Evolutionary conservation across 2,329 filamentous ascomycete species (phyloP), one percentile per base, ranked within the genome.

Genomic region (Curvularia spicifera): DNA sequence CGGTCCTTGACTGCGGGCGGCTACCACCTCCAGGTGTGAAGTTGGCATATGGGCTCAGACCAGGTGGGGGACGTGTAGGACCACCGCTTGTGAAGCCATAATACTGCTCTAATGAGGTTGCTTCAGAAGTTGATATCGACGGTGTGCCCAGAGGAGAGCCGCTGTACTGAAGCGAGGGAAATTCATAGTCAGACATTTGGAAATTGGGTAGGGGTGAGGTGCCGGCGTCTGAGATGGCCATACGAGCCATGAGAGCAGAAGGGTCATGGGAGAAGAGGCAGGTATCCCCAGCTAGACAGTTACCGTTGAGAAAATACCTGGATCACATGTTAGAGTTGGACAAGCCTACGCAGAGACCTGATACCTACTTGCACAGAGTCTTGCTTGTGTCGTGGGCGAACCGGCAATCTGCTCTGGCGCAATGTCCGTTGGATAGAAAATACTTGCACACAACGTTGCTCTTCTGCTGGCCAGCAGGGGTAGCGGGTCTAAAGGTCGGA

Each of bases 261-360:
- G 95, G 95, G 69, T 99, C 95, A 77, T 99, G 95, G 13, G 94
- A 98, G 80, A 99, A 99, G 59, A 97, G 91, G 77, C 95, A 99
- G 3, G 92, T 93, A 56, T 93, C 89, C 35, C 95, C 94, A 20
- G 95, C 95, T 33, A 99, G 84, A 74, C 95, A 99, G 71, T 94
- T 97, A 1, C 95, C 95, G 80, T 92, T 92, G 52, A 99, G 85
- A 91, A 93, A 99, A 76, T 98, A 98, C 75, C 91, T 95, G 70
- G 70, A 12, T 22, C 10, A 24, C 20, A 57, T 54, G 63, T 77
- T 65, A 78, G 72, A 48, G 57, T 53, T 39, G 53, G 55, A 64
- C 55, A 53, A 53, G 13, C 24, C 31, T 39, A 5, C 37, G 20
- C 22, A 31, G 10, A 53, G 20, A 43, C 52, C 43, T 37, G 22